Base-by-base conservation (phyloP, 208 protist genomes). In the Novymonas esmeraldas region DNA sequence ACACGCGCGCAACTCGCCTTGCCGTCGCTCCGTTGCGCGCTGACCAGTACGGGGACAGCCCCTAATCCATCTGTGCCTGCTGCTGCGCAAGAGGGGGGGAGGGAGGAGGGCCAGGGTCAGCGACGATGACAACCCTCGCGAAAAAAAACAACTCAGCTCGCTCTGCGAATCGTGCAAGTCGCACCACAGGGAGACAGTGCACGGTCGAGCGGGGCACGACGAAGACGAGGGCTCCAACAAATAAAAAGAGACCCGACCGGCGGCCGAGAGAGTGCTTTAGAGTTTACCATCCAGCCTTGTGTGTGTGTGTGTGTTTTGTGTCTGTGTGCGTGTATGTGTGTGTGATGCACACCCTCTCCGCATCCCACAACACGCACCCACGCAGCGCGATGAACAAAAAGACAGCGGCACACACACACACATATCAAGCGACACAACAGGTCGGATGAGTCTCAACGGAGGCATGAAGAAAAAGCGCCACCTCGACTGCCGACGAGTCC, bases 231-330 rank as follows among this genome's bases (percentile, higher is more conserved):
- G 28, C 29, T 16, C n/a, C n/a, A 33, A 39, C 2, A 58, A 58
- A 44, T 26, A 38, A 22, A 42, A 42, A 42, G 31, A 10, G 20
- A 58, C 33, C 42, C 18, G 42, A 24, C 16, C 34, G 33, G 36
- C n/a, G n/a, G n/a, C n/a, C n/a, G n/a, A n/a, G n/a, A n/a, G 36
- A 58, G 52, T 18, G 61, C 22, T 34, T 68, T 64, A 65, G 28
- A 50, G 41, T 58, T 60, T 56, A 48, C 56, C 56, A 44, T 41
- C 6, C n/a, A n/a, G n/a, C n/a, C n/a, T n/a, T n/a, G n/a, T n/a
- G n/a, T n/a, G n/a, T n/a, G n/a, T n/a, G n/a, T n/a, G n/a, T n/a
- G n/a, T n/a, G n/a, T n/a, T n/a, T 18, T 22, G 29, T n/a, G 3
- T 41, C 10, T 36, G 6, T 58, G 6, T 51, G 52, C n/a, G 18